Evolutionary conservation across 1,284 basidiomycete genomes (phyloP).

Genomic region (Chalciporus piperatoides): DNA sequence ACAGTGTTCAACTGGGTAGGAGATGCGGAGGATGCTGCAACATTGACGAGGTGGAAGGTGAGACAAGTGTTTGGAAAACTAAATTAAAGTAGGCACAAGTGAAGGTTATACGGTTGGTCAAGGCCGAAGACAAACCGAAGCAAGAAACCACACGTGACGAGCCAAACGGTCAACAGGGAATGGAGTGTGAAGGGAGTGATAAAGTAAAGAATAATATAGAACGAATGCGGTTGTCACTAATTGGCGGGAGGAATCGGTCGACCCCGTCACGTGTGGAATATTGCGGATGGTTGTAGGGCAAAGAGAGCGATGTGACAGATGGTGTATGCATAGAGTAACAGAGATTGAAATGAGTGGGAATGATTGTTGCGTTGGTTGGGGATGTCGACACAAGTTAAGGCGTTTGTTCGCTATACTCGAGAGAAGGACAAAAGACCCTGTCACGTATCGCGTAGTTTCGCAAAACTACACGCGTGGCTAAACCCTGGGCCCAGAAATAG

Average conservation of each 20-base stretch:
- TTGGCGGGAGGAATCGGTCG: constrained; percentile 35
- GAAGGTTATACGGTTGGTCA: constrained; percentile 30
- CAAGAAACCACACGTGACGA: constrained; percentile 37
- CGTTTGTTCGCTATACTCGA: constrained; percentile 29
- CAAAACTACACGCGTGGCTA: constrained; percentile 18
- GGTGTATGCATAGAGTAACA: constrained; percentile 50
- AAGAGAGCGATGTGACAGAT: constrained; percentile 39
- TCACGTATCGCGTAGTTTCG: constrained; percentile 26
- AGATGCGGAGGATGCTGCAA: constrained; percentile 44
- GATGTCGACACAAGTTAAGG: constrained; percentile 27
- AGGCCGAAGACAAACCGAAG: constrained; percentile 29
- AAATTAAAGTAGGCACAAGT: constrained; percentile 33
- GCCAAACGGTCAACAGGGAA: constrained; percentile 35
- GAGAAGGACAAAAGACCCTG: constrained; percentile 19
- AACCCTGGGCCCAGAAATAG: constrained; percentile 37
- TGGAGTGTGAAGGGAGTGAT: constrained; percentile 39
- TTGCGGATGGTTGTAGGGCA: constrained; percentile 37
- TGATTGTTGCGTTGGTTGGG: constrained; percentile 40
- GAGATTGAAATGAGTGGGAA: constrained; percentile 46
- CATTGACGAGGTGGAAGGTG: constrained; percentile 44
- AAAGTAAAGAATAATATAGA: constrained; percentile 79
- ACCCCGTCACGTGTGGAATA: constrained; percentile 41
- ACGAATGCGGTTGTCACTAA: constrained; percentile 43
- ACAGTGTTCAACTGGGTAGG: constrained; percentile 40
- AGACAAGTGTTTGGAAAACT: constrained; percentile 33